These are phyloP conservation scores for Beauveria varroae DNA, from an alignment of 2,329 filamentous ascomycete species.

Conservation along the genomic window DNA sequence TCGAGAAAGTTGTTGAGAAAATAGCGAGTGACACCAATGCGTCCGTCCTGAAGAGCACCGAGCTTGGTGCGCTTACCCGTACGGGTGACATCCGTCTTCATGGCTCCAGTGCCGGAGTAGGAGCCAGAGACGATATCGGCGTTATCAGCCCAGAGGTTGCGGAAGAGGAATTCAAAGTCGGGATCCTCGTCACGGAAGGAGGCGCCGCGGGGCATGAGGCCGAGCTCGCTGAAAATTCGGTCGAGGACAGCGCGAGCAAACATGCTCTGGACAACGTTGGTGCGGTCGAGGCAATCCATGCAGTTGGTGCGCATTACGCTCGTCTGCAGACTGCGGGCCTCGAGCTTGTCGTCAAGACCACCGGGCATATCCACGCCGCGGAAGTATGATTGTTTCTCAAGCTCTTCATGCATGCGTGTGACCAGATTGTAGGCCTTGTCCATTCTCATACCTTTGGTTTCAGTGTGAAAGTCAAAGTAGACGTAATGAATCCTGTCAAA, in stretches of 20 bases:
- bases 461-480: slow-evolving; percentile 97
- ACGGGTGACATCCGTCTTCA: slow-evolving; percentile 98
- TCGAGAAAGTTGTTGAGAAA: slow-evolving; percentile 91
- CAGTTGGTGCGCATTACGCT: slow-evolving; percentile 96
- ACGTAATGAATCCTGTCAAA: slow-evolving; percentile 89
- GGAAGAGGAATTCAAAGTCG: slow-evolving; percentile 83
- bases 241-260: slow-evolving; percentile 83
- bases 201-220: slow-evolving; percentile 68
- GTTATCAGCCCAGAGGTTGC: slow-evolving; percentile 97
- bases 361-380: slow-evolving; percentile 80
- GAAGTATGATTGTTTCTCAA: slow-evolving; percentile 83
- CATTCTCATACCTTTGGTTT: slow-evolving; percentile 93
- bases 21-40: slow-evolving; percentile 84
- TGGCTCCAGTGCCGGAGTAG: slow-evolving; percentile 91
- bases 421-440: slow-evolving; percentile 83
- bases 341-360: slow-evolving; percentile 60
- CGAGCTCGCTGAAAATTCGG: slow-evolving; percentile 78
- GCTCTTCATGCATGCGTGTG: slow-evolving; percentile 68
- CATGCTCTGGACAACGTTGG: slow-evolving; percentile 97
- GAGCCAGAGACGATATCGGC: slow-evolving; percentile 88
- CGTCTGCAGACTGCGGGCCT: slow-evolving; percentile 73
- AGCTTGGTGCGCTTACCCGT: slow-evolving; percentile 80
- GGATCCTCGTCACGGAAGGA: slow-evolving; percentile 69
- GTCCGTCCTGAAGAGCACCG: slow-evolving; percentile 78
- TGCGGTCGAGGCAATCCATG: slow-evolving; percentile 98